Conservation (phyloP, 139 green algal species). For the Chlamydomonas eustigma region DNA sequence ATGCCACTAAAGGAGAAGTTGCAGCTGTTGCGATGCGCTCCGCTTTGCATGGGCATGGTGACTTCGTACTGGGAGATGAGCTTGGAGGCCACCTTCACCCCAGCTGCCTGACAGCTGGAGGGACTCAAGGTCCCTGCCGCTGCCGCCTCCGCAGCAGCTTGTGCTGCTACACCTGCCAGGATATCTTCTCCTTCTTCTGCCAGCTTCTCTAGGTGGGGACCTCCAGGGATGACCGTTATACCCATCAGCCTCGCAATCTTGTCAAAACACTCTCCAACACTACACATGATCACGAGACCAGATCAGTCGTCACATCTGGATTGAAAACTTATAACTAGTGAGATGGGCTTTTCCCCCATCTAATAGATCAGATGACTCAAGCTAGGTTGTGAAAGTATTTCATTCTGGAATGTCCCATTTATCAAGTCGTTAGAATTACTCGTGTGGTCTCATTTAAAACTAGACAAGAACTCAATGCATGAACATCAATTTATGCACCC, state of each 20-base stretch:
- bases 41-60: constrained; percentile 59
- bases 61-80: too few relatives aligned
- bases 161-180: constrained; percentile 9
- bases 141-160: constrained; percentile 6
- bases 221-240: constrained; percentile 62
- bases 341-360: too few relatives aligned
- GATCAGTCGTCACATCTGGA: too few relatives aligned
- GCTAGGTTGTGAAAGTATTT: too few relatives aligned
- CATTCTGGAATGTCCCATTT: too few relatives aligned
- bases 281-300: too few relatives aligned
- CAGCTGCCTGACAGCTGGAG: not conserved
- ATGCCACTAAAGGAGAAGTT: constrained; percentile 43
- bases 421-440: too few relatives aligned
- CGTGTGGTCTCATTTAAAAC: too few relatives aligned
- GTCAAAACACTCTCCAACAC: constrained; percentile 68
- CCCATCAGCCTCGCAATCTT: constrained; percentile 88
- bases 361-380: too few relatives aligned
- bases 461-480: too few relatives aligned
- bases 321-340: too few relatives aligned
- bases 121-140: not conserved
- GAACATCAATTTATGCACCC: too few relatives aligned
- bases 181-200: constrained; percentile 24
- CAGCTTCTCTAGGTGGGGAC: constrained; percentile 69
- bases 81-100: not conserved
- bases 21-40: constrained; percentile 34